Evolutionary conservation across 371 early-diverging fungal genomes (phyloP).

Genomic region (Rhizopus sp.): DNA sequence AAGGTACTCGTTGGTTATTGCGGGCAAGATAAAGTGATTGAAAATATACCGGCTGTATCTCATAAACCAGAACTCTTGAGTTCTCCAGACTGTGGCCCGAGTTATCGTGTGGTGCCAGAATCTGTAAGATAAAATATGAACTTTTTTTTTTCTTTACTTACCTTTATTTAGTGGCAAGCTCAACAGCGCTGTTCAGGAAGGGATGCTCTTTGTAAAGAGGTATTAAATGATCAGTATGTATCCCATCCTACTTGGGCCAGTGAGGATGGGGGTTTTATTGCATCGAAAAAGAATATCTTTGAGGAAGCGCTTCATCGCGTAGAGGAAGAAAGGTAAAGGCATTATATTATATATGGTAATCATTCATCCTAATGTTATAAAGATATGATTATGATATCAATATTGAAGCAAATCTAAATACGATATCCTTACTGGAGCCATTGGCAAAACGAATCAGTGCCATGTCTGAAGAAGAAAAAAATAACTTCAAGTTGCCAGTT

Average conservation of each 20-base stretch:
- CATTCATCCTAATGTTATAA: slow-evolving; percentile 17
- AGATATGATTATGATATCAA: slow-evolving; percentile 89
- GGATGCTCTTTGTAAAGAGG: slow-evolving; percentile 87
- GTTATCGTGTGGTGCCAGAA: slow-evolving; percentile 62
- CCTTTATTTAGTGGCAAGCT: slow-evolving; percentile 40
- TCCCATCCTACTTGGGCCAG: slow-evolving; percentile 94
- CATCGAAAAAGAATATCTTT: slow-evolving; percentile 90
- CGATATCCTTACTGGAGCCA: slow-evolving; percentile 89
- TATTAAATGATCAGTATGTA: slow-evolving; percentile 94
- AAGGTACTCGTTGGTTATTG: slow-evolving; percentile 90
- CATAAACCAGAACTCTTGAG: slow-evolving; percentile 10
- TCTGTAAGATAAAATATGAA: slow-evolving; percentile 43
- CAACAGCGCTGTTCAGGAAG: slow-evolving; percentile 77
- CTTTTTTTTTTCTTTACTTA: slow-evolving; percentile 2
- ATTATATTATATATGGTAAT: background rate
- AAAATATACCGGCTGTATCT: slow-evolving; percentile 17
- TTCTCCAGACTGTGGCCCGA: slow-evolving; percentile 25
- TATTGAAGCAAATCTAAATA: slow-evolving; percentile 90
- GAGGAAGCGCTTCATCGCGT: slow-evolving; percentile 95
- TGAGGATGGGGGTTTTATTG: slow-evolving; percentile 92
- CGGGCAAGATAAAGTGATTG: slow-evolving; percentile 51
- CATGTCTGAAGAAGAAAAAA: slow-evolving; percentile 81
- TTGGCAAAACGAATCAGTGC: slow-evolving; percentile 66
- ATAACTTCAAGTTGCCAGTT: slow-evolving; percentile 67
- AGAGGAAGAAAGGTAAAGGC: slow-evolving; percentile 89